Base-by-base conservation (phyloP, 2,329 filamentous ascomycete genomes). In the Chaetomiaceae sp. region DNA sequence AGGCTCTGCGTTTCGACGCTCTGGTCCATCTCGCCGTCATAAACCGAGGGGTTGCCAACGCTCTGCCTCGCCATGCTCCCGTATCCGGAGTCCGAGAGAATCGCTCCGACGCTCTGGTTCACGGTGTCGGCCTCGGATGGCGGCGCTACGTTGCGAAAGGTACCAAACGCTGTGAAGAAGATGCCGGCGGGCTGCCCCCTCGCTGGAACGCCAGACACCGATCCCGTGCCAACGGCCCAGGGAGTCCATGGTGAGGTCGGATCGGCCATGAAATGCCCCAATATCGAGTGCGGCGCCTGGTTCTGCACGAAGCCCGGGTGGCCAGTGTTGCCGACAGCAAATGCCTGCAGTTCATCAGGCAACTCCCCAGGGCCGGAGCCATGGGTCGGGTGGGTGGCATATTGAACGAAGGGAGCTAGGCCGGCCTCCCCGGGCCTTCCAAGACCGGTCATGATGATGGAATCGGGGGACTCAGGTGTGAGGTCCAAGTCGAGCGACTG, bases 21-120 rank as follows among this genome's bases (percentile, higher is more conserved):
- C 10, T 60, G 56, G 19, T 74, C 71, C 27, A 58, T 45, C 14
- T 74, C 72, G 2, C 66, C 71, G 50, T 65, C 70, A 50, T 66
- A 69, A 32, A 68, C 57, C 1, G 74, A 76, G 14, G 60, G 62
- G 34, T 68, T 71, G 7, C 65, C 65, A 41, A 69, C 62, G 51
- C 73, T 75, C 20, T 61, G 68, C 19, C 66, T 67, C 5, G 66
- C 52, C 18, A 47, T 37, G 18, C 54, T 60, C 11, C 61, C 43
- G 53, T 61, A 66, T 44, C 67, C 60, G 29, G 62, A 64, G 48
- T 65, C 61, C 24, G 58, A 61, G 5, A 33, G 18, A 6, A 46
- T 22, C 10, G 39, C 46, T 8, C 17, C 30, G 2, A 40, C 35
- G 36, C 47, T 50, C 20, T 35, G 49, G 17, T 38, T 44, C 20